phyloP scores from a whole-genome alignment of 495 filamentous ascomycete genomes.

The Lindgomyces ingoldianus region DNA sequence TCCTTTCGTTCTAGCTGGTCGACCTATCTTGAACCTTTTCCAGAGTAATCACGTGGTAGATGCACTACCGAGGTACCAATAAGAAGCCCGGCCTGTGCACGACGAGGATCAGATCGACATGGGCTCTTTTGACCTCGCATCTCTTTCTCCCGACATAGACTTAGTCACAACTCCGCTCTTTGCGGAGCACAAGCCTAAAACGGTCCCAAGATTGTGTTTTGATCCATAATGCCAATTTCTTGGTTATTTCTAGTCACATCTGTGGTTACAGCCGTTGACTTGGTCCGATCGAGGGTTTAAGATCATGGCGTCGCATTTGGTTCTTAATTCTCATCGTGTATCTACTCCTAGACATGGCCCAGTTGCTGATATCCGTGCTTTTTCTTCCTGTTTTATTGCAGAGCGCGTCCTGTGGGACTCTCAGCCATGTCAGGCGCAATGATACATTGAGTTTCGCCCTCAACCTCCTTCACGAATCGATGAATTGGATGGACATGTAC shows the following conservation, averaged over 20 bases:
- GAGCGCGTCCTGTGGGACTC: not conserved
- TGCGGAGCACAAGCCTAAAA: not conserved
- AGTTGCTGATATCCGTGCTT: not conserved
- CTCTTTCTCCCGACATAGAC: not conserved
- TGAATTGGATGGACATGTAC: conserved; percentile 30
- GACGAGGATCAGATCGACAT: not conserved
- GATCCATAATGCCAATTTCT: not conserved
- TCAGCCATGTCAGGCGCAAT: conserved; percentile 1
- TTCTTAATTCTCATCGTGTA: not conserved
- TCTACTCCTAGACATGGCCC: not conserved
- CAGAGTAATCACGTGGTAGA: no score
- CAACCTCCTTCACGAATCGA: conserved; percentile 23
- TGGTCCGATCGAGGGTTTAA: no score
- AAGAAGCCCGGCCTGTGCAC: not conserved
- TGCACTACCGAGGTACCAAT: not conserved
- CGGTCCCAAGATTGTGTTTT: not conserved
- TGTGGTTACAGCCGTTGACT: no score
- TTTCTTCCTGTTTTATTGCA: conserved; percentile 41
- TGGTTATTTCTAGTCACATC: no score
- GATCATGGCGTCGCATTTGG: no score
- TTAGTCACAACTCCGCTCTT: not conserved
- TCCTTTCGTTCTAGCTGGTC: no score
- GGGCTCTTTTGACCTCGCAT: not conserved
- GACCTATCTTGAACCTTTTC: no score
- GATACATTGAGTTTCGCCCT: conserved; percentile 1